Conservation (phyloP, 805 yeast species). For the Candida insectorum region DNA sequence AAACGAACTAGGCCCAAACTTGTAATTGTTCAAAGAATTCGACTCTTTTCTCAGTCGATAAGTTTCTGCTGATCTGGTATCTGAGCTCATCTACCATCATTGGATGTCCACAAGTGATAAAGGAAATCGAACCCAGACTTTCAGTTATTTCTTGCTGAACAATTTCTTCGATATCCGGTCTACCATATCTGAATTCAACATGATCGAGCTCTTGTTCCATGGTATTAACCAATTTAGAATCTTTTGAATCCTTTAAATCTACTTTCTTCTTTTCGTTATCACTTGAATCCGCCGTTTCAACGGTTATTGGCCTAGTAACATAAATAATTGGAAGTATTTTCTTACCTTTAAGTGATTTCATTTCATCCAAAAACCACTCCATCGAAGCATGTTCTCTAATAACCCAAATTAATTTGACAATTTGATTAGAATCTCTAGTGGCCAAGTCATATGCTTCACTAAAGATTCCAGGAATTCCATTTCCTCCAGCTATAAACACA, state of each 20-base stretch:
- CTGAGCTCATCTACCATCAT: slow-evolving; percentile 56
- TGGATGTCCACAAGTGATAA: slow-evolving; percentile 64
- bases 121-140: slow-evolving; percentile 44
- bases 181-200: slow-evolving; percentile 39
- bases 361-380: slow-evolving; percentile 45
- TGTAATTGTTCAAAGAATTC: slow-evolving; percentile 76
- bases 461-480: slow-evolving; percentile 62
- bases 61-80: slow-evolving; percentile 39
- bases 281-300: slow-evolving; percentile 1
- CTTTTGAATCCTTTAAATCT: slow-evolving; percentile 7
- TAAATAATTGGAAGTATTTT: slow-evolving; percentile 24
- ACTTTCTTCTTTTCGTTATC: slow-evolving; percentile 8
- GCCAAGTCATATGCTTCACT: slow-evolving; percentile 35
- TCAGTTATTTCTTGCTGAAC: slow-evolving; percentile 34
- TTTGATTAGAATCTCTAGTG: slow-evolving; percentile 14
- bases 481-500: slow-evolving; percentile 68
- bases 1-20: slow-evolving; percentile 61
- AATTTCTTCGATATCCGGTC: slow-evolving; percentile 46
- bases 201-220: slow-evolving; percentile 20
- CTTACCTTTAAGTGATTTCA: slow-evolving; percentile 19
- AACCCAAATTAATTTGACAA: slow-evolving; percentile 57
- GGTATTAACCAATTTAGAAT: slow-evolving; percentile 3
- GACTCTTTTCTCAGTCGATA: slow-evolving; percentile 47
- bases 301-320: slow-evolving; percentile 21
- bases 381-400: slow-evolving; percentile 51